Percentiles rank a stretch among this genome's conserved stretches.
phyloP scores from a whole-genome alignment of 495 filamentous ascomycete genomes.

The Lasiosphaeria miniovina region DNA sequence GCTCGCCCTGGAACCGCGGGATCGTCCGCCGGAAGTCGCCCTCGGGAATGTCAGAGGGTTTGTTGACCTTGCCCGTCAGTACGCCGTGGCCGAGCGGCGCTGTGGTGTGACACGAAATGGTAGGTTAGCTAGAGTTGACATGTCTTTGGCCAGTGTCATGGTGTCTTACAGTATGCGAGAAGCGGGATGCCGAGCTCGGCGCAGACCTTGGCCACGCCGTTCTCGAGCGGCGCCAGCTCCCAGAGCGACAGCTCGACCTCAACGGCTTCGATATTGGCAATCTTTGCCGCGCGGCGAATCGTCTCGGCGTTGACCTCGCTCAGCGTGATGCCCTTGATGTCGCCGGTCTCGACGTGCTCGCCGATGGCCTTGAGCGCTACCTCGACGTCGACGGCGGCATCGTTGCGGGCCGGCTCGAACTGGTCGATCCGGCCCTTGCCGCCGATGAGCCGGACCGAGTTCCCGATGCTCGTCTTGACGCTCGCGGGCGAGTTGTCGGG shows the following conservation, averaged over 20 bases:
- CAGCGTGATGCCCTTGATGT: conserved; percentile 71
- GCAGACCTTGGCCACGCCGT: conserved; percentile 70
- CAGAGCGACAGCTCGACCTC: conserved; percentile 83
- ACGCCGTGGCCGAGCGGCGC: conserved; percentile 27
- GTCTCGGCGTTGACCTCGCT: conserved; percentile 72
- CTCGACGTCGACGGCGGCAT: conserved; percentile 53
- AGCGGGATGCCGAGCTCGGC: conserved; percentile 70
- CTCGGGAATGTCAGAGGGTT: conserved; percentile 58
- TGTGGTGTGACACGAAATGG: neutral
- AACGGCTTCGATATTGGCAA: conserved; percentile 68
- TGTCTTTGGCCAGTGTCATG: no score
- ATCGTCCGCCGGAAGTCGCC: conserved; percentile 52
- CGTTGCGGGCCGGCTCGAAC: conserved; percentile 75
- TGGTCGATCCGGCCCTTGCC: conserved; percentile 81
- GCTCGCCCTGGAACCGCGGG: conserved; percentile 67
- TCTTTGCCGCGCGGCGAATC: conserved; percentile 66
- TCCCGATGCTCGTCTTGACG: conserved; percentile 66
- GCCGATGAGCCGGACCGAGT: conserved; percentile 58
- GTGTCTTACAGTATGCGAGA: conserved; percentile 60
- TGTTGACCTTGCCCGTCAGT: conserved; percentile 63
- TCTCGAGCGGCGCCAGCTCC: conserved; percentile 61
- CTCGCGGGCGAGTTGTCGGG: conserved; percentile 61
- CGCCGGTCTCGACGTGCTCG: conserved; percentile 65
- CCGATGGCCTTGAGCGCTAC: conserved; percentile 52
- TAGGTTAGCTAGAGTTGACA: no score